Evolutionary conservation across 768 basidiomycete species (phyloP), one percentile per base, ranked within the genome.

Genomic region (Austroboletus eburneus): DNA sequence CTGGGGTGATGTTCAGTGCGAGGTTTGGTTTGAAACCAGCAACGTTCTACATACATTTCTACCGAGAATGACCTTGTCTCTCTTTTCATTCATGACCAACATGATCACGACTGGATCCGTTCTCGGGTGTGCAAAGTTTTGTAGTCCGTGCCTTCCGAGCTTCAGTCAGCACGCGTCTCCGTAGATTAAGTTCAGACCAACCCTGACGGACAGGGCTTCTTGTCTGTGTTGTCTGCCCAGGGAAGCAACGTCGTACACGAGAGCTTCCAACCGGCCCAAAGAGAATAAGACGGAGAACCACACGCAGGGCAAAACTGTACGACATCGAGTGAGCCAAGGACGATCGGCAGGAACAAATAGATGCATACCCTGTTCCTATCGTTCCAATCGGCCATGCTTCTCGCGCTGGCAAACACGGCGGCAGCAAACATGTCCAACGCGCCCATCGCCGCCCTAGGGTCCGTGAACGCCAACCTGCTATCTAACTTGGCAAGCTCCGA

Each of bases 261-360:
- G 2, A 93, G 69, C 67, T 99, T 99, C 94, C 93, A 99, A 1
- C 95, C 95, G 4, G 81, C 92, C 95, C 95, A 97, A 55, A 90
- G 72, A 0, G 91, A 87, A 57, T 90, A 88, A 0, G 83, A 79
- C 2, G 77, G 76, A 0, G 83, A 78, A 4, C 93, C 92, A 63
- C 95, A 98, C 0, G 80, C 83, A 0, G 94, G 78, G 61, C 95
- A 98, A 64, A 90, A 94, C 91, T 93, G 50, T 5, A n/a, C 14
- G 39, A 17, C 33, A 20, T 2, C 17, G 4, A 39, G 30, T 48
- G 30, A 49, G 46, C 18, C n/a, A 0, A 48, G 20, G 24, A 27
- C 5, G 37, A 39, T 29, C 17, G 3, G 4, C 36, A 35, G 36
- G 32, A 45, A 21, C 17, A 36, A 4, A 34, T 30, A 3, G 1